Base-by-base conservation (phyloP, 768 basidiomycete genomes). In the Multifurca ochricompacta region DNA sequence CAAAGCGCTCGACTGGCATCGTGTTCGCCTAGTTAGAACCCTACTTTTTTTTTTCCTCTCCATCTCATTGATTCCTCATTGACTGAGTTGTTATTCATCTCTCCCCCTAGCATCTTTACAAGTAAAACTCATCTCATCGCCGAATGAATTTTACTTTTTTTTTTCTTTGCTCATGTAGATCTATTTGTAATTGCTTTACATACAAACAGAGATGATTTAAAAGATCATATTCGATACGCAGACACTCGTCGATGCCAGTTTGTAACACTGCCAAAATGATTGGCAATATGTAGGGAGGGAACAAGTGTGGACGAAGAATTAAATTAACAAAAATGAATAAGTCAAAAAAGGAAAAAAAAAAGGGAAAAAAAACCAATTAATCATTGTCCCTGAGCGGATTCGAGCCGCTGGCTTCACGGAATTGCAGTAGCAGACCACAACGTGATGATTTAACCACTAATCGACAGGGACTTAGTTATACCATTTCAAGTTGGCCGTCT, bases 361-460 rank as follows among this genome's bases (percentile, higher is more conserved):
- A 7, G 9, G 25, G 16, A 27, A 48, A 23, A 34, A 41, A 51
- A 46, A 7, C 13, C 14, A 3, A 9, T 9, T 11, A 11, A 14
- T 4, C 8, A 37, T 10, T 58, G 56, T 58, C 56, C 56, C 56
- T 49, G 53, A 48, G 45, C 46, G 53, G 56, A 58, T 47, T 58
- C 56, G 56, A 58, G 56, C 56, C 53, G 46, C 45, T 47, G 56
- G 56, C 56, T 57, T 57, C 56, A 57, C 56, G 56, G 56, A 48
- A 3, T 36, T 54, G 53, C 6, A 5, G 19, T 10, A 5, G 2
- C 6, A 32, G 32, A 25, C 56, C 56, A 58, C 56, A 58, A 58
- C 53, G 56, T 58, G 56, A 58, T 58, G 56, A 58, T 58, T 58
- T 58, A 55, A 58, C 56, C 56, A 58, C 56, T 58, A 58, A 58